Conservation (phyloP, 2,329 filamentous ascomycete species). For the Lanzia echinophila region DNA sequence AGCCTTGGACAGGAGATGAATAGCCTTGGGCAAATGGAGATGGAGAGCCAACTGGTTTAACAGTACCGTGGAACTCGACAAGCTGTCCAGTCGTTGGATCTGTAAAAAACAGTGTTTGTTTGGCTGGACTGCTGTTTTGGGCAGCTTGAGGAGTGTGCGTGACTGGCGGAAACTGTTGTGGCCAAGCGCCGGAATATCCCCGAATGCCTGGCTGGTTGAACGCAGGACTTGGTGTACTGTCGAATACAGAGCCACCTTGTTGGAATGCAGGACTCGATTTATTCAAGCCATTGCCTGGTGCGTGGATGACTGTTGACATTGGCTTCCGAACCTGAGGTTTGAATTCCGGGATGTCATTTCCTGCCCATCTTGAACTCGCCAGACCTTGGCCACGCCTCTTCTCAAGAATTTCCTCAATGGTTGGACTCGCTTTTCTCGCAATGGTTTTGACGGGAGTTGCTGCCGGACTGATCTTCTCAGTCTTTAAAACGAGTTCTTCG, state of each 20-base stretch:
- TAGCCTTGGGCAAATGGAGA: too few species aligned
- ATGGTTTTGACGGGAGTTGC: background rate
- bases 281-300: background rate
- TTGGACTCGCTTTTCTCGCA: background rate
- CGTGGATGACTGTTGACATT: background rate
- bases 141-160: background rate
- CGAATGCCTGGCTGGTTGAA: background rate
- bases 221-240: too few species aligned
- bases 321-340: background rate
- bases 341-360: background rate
- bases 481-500: background rate
- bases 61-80: conserved; percentile 11
- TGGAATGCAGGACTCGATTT: too few species aligned
- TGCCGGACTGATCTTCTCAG: background rate
- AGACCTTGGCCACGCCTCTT: conserved; percentile 1
- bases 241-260: too few species aligned
- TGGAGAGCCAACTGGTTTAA: conserved; percentile 4
- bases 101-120: background rate
- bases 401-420: background rate
- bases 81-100: conserved; percentile 2
- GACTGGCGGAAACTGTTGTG: background rate
- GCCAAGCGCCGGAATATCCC: background rate
- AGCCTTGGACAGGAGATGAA: too few species aligned
- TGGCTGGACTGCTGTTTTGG: background rate
- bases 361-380: conserved; percentile 6